Evolutionary conservation across 768 basidiomycete species (phyloP).

Genomic region (Russula vinacea): DNA sequence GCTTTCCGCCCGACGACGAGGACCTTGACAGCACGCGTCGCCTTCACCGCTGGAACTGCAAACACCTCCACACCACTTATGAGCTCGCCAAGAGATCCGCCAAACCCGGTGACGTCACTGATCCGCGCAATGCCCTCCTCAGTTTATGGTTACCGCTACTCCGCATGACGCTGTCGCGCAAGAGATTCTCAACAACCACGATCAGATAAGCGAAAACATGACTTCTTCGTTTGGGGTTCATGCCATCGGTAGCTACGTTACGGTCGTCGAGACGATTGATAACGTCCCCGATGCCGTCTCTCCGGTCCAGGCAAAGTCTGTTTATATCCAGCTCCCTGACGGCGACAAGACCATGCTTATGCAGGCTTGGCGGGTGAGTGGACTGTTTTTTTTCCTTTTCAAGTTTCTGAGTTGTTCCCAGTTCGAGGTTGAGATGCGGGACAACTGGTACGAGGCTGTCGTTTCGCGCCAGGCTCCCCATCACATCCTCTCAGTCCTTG

Average conservation of each 20-base stretch:
- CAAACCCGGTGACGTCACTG: constrained; percentile 30
- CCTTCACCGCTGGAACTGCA: constrained; percentile 58
- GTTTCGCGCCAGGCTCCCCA: constrained; percentile 74
- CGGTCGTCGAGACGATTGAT: constrained; percentile 45
- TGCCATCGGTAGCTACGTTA: constrained; percentile 46
- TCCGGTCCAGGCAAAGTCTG: constrained; percentile 76
- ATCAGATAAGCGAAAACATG: constrained; percentile 53
- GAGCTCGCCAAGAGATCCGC: constrained; percentile 34
- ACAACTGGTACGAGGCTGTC: constrained; percentile 95
- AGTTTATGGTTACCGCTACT: constrained; percentile 77
- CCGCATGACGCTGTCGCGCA: constrained; percentile 47
- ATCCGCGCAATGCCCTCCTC: constrained; percentile 59
- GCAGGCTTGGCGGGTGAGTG: constrained; percentile 75
- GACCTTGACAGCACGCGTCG: constrained; percentile 42
- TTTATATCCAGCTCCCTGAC: constrained; percentile 77
- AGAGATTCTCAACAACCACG: constrained; percentile 52
- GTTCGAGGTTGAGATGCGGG: constrained; percentile 90
- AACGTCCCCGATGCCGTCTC: constrained; percentile 74
- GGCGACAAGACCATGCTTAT: constrained; percentile 58
- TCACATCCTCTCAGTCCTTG: constrained; percentile 82
- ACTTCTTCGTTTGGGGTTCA: constrained; percentile 39
- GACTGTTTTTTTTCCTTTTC: background rate
- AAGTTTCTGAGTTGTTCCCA: constrained; percentile 38
- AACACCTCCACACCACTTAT: constrained; percentile 43
- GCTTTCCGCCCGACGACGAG: constrained; percentile 30